Conservation (phyloP, 148 eudicot genomes). For the Rhododendron molle region DNA sequence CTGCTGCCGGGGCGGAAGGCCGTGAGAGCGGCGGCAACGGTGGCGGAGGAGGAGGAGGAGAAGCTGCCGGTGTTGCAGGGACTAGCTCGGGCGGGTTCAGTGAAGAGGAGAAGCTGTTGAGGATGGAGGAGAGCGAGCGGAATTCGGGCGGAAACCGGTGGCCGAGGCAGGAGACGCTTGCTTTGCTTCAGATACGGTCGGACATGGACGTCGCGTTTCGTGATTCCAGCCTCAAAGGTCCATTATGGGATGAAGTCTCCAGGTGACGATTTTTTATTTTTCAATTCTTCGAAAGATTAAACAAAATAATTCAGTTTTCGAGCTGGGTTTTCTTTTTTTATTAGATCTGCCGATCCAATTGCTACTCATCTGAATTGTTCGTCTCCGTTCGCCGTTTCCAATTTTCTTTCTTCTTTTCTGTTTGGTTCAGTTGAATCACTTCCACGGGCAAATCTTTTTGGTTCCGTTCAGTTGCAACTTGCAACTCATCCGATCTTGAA, state of each 20-base stretch:
- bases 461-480: background rate
- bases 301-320: background rate
- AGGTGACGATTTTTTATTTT: constrained; percentile 39
- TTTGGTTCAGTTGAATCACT: constrained; percentile 1
- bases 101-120: constrained; percentile 13
- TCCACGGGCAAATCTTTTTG: background rate
- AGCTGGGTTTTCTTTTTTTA: background rate
- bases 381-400: no score
- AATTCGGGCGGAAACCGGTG: constrained; percentile 78
- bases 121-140: constrained; percentile 33
- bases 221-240: constrained; percentile 91
- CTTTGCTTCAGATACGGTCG: constrained; percentile 68
- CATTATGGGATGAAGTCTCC: constrained; percentile 93
- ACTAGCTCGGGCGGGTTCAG: constrained; percentile 26
- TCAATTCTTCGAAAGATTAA: background rate
- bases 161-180: constrained; percentile 90
- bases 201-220: constrained; percentile 91
- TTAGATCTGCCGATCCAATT: constrained; percentile 14
- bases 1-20: background rate
- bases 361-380: background rate
- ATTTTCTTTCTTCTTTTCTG: constrained; percentile 8
- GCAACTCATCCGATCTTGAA: background rate
- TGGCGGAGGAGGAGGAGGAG: constrained; percentile 19
- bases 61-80: constrained; percentile 3
- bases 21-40: constrained; percentile 10